Evolutionary conservation across 257 asterid species (phyloP).

Genomic region (Echium plantagineum): DNA sequence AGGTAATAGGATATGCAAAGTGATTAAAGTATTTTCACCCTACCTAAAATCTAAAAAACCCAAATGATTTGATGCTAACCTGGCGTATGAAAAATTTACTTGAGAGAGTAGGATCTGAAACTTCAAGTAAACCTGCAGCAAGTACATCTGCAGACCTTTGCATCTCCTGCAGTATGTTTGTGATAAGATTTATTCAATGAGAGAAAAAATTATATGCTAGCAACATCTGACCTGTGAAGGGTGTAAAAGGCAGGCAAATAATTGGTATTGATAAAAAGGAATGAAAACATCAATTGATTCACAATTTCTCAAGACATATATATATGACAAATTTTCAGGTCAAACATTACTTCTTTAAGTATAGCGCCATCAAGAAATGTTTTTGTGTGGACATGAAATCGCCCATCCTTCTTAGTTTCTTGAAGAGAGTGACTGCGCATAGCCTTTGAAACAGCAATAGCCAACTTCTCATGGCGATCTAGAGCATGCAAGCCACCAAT

Average conservation of each 20-base stretch:
- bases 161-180: constrained; percentile 60
- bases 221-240: not conserved
- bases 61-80: constrained; percentile 27
- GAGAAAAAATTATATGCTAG: not conserved
- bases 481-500: constrained; percentile 84
- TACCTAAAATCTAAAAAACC: not conserved
- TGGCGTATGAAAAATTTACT: constrained; percentile 81
- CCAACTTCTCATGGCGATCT: constrained; percentile 87
- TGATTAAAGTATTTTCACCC: no score
- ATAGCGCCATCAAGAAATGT: constrained; percentile 96
- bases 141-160: constrained; percentile 97
- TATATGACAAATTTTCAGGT: not conserved
- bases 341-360: constrained; percentile 67
- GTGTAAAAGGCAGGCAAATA: not conserved
- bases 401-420: constrained; percentile 97
- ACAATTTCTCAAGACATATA: not conserved
- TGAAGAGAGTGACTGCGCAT: constrained; percentile 93
- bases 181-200: not conserved
- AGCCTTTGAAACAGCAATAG: constrained; percentile 98
- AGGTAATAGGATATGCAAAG: not conserved
- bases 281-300: no score
- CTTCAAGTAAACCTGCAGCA: constrained; percentile 96
- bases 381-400: constrained; percentile 93
- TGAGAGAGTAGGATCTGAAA: constrained; percentile 78
- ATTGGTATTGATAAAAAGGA: not conserved